Evolutionary conservation across 768 basidiomycete species (phyloP), one percentile per base, ranked within the genome.

Genomic region (Termitomyces sp.): DNA sequence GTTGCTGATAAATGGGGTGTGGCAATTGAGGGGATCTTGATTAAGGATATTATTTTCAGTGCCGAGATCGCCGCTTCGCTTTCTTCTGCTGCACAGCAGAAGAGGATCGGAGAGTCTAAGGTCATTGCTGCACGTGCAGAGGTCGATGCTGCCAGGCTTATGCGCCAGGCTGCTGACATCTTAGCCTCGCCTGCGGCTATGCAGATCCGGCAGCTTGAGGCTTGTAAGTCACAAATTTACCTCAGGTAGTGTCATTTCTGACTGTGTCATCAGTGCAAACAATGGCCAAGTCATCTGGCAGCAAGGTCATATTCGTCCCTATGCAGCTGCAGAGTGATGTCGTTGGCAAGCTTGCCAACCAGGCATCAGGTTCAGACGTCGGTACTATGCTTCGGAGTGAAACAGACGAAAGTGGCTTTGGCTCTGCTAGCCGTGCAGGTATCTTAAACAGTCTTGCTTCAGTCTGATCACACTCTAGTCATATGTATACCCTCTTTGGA

Each of bases 1-100:
- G 82, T 94, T 46, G 91, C 91, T 16, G 92, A 93, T 75, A 93
- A 93, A 71, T 98, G 96, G 96, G 96, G 96, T 71, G 96, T 98
- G 45, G 81, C 90, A 31, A 95, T 98, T 71, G 96, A 98, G 72
- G 91, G 92, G 54, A 95, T 98, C 75, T 86, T 97, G 70, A 91
- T 93, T 78, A 93, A 93, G 76, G 92, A 93, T 71, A 93, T 95
- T 74, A 89, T 95, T 74, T 97, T 98, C 81, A 89, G 88, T 55
- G 61, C 89, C 50, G 96, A 98, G 59, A 85, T 99, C 18, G 87
- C 94, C 54, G 88, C 93, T 9, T 93, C 92, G 18, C 81, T 99
- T 51, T 96, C 94, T 13, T 91, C 89, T 63, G 96, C 96, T 39
- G 96, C 96, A 20, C 95, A 97, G 69, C 94, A 96, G 75, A 97